These are phyloP conservation scores for Novymonas esmeraldas DNA, from an alignment of 208 protist species.

Conservation along the genomic window DNA sequence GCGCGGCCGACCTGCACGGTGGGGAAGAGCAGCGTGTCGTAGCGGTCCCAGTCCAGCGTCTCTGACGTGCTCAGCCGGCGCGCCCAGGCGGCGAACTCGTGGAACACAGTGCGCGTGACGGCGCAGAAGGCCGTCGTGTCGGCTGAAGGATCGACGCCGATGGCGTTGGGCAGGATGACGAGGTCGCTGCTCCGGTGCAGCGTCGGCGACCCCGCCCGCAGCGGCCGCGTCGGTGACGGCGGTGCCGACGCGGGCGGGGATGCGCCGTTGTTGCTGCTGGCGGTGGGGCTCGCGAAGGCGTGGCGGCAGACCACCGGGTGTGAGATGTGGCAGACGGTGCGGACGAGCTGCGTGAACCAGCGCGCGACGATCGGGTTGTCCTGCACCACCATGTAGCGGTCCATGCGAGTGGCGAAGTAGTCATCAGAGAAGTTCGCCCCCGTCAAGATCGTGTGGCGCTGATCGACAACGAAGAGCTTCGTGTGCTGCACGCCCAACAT, in stretches of 20 bases:
- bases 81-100: conserved; percentile 47
- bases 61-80: conserved; percentile 11
- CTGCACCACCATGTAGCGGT: conserved; percentile 90
- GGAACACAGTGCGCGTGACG: conserved; percentile 25
- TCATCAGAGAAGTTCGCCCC: conserved; percentile 95
- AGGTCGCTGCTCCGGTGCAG: conserved; percentile 60
- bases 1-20: conserved; percentile 74
- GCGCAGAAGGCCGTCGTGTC: conserved; percentile 41
- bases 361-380: conserved; percentile 57
- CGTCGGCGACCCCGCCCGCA: conserved; percentile 21
- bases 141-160: conserved; percentile 47
- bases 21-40: conserved; percentile 79
- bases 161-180: conserved; percentile 62
- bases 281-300: neutral
- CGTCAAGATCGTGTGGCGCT: conserved; percentile 78
- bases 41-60: conserved; percentile 28
- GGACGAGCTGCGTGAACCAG: conserved; percentile 63
- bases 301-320: conserved; percentile 51
- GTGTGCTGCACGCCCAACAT: conserved; percentile 95
- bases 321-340: conserved; percentile 41
- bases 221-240: neutral
- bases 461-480: conserved; percentile 94
- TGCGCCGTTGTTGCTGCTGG: neutral
- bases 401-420: conserved; percentile 95
- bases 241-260: neutral